These are phyloP conservation scores for Citrus sinensis DNA, from an alignment of 345 rosid species.

Conservation along the genomic window DNA sequence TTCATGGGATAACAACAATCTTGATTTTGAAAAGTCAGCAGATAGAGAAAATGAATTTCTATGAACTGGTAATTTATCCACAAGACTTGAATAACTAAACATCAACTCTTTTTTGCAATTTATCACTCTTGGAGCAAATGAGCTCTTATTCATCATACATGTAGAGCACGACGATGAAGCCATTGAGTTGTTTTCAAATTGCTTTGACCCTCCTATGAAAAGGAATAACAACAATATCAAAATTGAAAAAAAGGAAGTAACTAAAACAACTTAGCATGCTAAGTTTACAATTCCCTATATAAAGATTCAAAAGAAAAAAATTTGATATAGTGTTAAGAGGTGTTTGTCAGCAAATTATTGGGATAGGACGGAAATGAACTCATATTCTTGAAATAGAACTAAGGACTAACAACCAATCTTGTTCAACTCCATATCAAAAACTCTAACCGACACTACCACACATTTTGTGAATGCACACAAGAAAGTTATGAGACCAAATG, in stretches of 20 bases:
- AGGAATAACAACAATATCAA: not conserved
- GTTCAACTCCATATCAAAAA: not conserved
- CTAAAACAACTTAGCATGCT: not conserved
- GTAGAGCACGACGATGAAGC: slow-evolving; percentile 30
- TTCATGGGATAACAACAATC: slow-evolving; percentile 19
- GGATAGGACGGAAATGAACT: not conserved
- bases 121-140: slow-evolving; percentile 14
- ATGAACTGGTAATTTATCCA: slow-evolving; percentile 7
- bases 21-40: slow-evolving; percentile 16
- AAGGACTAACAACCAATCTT: not conserved
- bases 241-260: not conserved
- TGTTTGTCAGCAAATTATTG: not conserved
- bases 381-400: not conserved
- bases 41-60: slow-evolving; percentile 21
- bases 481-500: too few species aligned
- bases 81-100: slow-evolving; percentile 17
- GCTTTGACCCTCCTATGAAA: not conserved
- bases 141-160: slow-evolving; percentile 11
- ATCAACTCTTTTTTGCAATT: slow-evolving; percentile 17
- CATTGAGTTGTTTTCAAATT: slow-evolving; percentile 24
- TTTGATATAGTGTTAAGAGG: not conserved
- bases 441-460: not conserved
- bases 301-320: not conserved
- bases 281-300: not conserved
- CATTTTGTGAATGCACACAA: not conserved